Evolutionary conservation across 2,329 filamentous ascomycete species (phyloP).

Genomic region (Cladosporium phlei): DNA sequence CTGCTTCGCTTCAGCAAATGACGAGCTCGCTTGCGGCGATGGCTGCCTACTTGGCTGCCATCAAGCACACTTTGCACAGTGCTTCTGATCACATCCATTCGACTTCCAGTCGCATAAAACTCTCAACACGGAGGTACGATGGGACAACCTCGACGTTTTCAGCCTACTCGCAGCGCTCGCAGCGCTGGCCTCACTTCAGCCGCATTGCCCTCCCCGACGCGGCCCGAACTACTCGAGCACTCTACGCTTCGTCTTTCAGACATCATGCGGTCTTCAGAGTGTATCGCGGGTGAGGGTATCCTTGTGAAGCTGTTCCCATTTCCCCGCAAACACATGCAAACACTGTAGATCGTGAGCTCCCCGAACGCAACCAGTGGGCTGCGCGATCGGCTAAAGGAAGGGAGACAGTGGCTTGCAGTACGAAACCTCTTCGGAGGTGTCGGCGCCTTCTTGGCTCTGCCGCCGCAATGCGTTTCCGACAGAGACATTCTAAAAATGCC

Average conservation of each 20-base stretch:
- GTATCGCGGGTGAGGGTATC: background rate
- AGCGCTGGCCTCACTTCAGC: no score
- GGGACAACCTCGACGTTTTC: background rate
- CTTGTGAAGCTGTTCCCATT: background rate
- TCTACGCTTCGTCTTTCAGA: background rate
- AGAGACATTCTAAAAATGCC: background rate
- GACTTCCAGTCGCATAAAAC: background rate
- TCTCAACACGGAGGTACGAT: background rate
- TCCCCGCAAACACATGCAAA: background rate
- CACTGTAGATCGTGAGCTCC: background rate
- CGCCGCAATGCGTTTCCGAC: conserved; percentile 6
- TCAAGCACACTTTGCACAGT: background rate
- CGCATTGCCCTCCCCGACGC: background rate
- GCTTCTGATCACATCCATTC: background rate
- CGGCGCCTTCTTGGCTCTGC: conserved; percentile 1
- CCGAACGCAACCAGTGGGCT: background rate
- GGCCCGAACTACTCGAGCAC: background rate
- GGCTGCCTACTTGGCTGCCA: background rate
- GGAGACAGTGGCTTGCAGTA: background rate
- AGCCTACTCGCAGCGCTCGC: background rate
- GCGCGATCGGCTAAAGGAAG: background rate
- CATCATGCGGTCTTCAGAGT: background rate
- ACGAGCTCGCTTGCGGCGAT: background rate
- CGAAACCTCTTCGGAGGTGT: background rate
- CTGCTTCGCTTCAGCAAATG: background rate